Base-by-base conservation (phyloP, 1,284 basidiomycete species). In the Sutorius eximius region DNA sequence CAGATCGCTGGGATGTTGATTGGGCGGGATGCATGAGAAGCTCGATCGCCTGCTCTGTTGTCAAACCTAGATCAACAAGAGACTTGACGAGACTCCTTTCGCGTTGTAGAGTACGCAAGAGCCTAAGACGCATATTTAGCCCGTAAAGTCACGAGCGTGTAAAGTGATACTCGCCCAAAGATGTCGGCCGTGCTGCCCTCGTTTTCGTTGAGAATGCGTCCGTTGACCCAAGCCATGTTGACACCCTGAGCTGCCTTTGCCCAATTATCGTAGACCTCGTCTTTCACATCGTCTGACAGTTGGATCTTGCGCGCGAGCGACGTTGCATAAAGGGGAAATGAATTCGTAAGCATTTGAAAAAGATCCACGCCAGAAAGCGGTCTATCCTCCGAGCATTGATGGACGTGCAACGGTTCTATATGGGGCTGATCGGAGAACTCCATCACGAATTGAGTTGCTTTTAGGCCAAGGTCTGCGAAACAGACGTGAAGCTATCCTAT, bases 301-400 rank as follows among this genome's bases (percentile, higher is more conserved):
- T 71, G 60, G 49, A 93, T 81, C 55, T 87, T 83, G 32, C 89
- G 81, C 2, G 89, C 80, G 41, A 95, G 74, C 8, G 85, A 75
- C 2, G 85, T 78, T 0, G 87, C 85, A 66, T 95, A 94, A 69
- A 85, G 88, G 0, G 95, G 95, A 72, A 97, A 94, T 71, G 94
- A 87, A 67, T 95, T 89, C 0, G 89, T 81, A 30, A 97, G 79
- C n/a, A 83, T 77, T 41, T 78, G 81, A 34, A 96, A 78, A 0
- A 87, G 80, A 2, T 69, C 59, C 2, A 95, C 74, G 0, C 87
- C 86, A 5, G 68, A 55, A 32, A 59, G 53, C 9, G 66, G 55
- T 22, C 37, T 52, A 30, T 20, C 55, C 24, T 57, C 43, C 66
- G 58, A 64, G 41, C 69, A 73, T 15, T 46, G 63, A 42, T 61